A percentile compares a stretch with the other conserved stretches of the same genome.
These are phyloP conservation scores for Suillus luteus DNA, from an alignment of 768 basidiomycete species.

Conservation along the genomic window DNA sequence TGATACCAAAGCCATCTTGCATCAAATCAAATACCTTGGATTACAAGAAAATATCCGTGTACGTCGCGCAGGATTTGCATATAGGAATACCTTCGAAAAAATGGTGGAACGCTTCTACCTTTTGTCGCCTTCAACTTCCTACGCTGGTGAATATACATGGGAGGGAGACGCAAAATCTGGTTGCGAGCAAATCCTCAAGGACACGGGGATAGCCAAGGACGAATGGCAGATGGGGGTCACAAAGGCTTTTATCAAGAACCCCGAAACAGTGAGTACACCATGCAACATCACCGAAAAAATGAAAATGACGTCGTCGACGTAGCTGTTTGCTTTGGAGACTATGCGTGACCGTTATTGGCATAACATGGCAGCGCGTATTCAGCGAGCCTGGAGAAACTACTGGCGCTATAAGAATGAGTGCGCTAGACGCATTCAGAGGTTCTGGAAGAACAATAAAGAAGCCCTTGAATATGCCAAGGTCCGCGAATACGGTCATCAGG, in stretches of 20 bases:
- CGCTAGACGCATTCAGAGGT: conserved; percentile 91
- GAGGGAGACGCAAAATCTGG: conserved; percentile 86
- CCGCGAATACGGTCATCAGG: conserved; percentile 93
- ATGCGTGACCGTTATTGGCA: conserved; percentile 99
- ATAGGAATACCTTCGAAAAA: conserved; percentile 97
- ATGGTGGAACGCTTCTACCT: conserved; percentile 99
- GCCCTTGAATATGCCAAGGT: conserved; percentile 84
- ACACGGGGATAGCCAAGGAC: conserved; percentile 93
- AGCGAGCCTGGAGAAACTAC: conserved; percentile 95
- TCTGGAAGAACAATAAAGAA: conserved; percentile 99
- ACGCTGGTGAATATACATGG: conserved; percentile 99
- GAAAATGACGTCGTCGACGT: conserved; percentile 6
- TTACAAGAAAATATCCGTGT: conserved; percentile 98
- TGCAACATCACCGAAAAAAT: not conserved
- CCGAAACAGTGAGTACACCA: conserved; percentile 75
- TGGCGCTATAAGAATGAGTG: conserved; percentile 95
- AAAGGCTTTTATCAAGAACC: conserved; percentile 99
- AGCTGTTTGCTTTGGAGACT: conserved; percentile 97
- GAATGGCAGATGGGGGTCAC: conserved; percentile 99
- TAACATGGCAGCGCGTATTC: conserved; percentile 97
- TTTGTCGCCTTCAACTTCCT: conserved; percentile 91
- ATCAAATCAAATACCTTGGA: conserved; percentile 99
- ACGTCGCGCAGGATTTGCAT: conserved; percentile 96
- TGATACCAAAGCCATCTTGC: conserved; percentile 91
- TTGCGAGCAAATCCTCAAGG: conserved; percentile 89